Evolutionary conservation across 2,329 filamentous ascomycete genomes (phyloP).

Genomic region (Pseudocercospora cruenta): DNA sequence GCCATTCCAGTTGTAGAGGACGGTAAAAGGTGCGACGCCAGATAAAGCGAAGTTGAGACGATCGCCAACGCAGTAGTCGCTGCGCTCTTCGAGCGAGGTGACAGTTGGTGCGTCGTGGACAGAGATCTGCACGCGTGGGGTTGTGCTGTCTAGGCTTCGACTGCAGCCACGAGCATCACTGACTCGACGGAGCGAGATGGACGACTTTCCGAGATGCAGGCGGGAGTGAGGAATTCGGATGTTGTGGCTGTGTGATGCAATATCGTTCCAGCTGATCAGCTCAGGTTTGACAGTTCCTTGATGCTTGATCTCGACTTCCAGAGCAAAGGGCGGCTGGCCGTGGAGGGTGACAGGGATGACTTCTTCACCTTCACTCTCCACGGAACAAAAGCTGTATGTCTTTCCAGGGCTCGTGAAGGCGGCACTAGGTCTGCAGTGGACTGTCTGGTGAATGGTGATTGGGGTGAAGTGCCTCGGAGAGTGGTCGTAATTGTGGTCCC

Average conservation of each 20-base stretch:
- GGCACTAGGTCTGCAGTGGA: constrained; percentile 81
- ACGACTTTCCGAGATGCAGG: constrained; percentile 85
- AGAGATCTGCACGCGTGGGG: constrained; percentile 82
- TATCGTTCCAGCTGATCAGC: constrained; percentile 77
- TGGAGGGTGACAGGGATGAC: constrained; percentile 83
- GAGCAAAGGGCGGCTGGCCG: constrained; percentile 81
- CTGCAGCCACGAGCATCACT: constrained; percentile 86
- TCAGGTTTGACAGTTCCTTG: constrained; percentile 79
- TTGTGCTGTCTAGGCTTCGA: constrained; percentile 66
- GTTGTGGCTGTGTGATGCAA: constrained; percentile 72
- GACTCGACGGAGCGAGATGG: constrained; percentile 85
- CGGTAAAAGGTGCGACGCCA: constrained; percentile 87
- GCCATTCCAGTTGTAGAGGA: constrained; percentile 87
- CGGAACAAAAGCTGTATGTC: constrained; percentile 92
- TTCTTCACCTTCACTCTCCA: constrained; percentile 77
- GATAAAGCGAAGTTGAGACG: constrained; percentile 89
- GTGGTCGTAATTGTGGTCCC: constrained; percentile 83
- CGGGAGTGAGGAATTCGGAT: constrained; percentile 83
- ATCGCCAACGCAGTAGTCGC: constrained; percentile 94
- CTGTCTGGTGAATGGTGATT: constrained; percentile 75
- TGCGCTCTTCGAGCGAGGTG: constrained; percentile 79
- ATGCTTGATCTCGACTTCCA: constrained; percentile 93
- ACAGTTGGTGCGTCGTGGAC: constrained; percentile 93
- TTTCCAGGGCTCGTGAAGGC: constrained; percentile 83
- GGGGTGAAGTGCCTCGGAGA: constrained; percentile 67